These are phyloP conservation scores for Russula virescens DNA, from an alignment of 768 basidiomycete species.

Conservation along the genomic window DNA sequence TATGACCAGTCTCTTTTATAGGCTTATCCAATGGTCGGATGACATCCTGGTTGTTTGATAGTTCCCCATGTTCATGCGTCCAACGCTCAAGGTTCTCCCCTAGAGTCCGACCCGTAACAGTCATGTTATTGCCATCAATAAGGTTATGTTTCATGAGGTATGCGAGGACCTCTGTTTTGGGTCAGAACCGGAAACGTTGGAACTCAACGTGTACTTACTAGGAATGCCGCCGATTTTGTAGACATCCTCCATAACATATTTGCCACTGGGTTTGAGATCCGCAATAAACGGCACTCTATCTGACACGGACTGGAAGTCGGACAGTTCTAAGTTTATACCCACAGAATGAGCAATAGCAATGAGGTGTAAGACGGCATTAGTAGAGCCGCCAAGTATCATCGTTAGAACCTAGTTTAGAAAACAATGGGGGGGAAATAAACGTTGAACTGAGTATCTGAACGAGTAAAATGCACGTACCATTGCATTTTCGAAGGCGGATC, in stretches of 20 bases:
- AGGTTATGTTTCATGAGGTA: slow-evolving; percentile 83
- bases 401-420: slow-evolving; percentile 63
- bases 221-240: slow-evolving; percentile 96
- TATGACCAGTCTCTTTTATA: slow-evolving; percentile 85
- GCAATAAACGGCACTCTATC: slow-evolving; percentile 93
- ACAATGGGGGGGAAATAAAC: neutral
- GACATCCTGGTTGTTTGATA: slow-evolving; percentile 72
- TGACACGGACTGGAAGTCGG: slow-evolving; percentile 92
- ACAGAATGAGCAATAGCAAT: slow-evolving; percentile 97
- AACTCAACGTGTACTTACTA: slow-evolving; percentile 50
- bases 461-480: slow-evolving; percentile 51
- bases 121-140: slow-evolving; percentile 87
- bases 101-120: slow-evolving; percentile 84
- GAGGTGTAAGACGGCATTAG: slow-evolving; percentile 94
- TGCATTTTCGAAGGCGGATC: slow-evolving; percentile 94
- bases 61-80: slow-evolving; percentile 73
- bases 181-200: neutral
- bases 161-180: slow-evolving; percentile 62
- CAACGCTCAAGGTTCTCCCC: slow-evolving; percentile 92
- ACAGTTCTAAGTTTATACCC: slow-evolving; percentile 79
- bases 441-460: neutral
- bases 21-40: slow-evolving; percentile 83
- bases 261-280: slow-evolving; percentile 94
- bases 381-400: slow-evolving; percentile 96
- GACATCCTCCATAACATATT: slow-evolving; percentile 98